Percentiles rank a stretch among this genome's conserved stretches.
These are phyloP conservation scores for Sclerotiophoma versabilis DNA, from an alignment of 2,329 filamentous ascomycete species.

Conservation along the genomic window DNA sequence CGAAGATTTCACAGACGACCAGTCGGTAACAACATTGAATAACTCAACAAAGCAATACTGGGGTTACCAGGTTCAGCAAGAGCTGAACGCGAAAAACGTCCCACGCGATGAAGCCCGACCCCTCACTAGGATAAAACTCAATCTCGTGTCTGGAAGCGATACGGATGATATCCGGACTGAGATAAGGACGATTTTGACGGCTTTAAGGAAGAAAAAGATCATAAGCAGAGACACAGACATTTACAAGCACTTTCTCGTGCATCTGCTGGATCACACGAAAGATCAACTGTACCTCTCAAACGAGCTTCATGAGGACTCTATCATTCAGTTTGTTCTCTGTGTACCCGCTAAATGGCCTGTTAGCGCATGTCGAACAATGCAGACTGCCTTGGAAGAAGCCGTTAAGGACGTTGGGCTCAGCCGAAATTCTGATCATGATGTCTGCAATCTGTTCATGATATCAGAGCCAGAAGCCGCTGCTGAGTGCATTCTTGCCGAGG, in stretches of 20 bases:
- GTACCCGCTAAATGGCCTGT: not conserved
- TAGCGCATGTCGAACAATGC: not conserved
- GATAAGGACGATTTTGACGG: not conserved
- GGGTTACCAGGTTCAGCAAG: not conserved
- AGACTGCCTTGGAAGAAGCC: not conserved
- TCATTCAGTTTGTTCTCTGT: not conserved
- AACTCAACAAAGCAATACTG: not conserved
- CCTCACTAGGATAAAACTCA: not conserved
- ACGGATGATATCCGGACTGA: not conserved
- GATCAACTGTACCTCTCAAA: not conserved
- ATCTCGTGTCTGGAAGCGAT: not conserved
- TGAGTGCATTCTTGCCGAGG: conserved; percentile 23
- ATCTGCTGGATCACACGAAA: not conserved
- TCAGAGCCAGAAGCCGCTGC: conserved; percentile 34
- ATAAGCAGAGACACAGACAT: not conserved
- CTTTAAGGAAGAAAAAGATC: not conserved
- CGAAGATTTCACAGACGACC: too few species aligned
- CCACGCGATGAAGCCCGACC: not conserved
- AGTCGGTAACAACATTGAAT: too few species aligned
- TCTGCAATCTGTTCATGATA: conserved; percentile 29
- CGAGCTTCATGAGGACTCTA: not conserved
- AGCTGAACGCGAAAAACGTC: not conserved
- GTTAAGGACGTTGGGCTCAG: not conserved
- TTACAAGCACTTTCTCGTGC: not conserved
- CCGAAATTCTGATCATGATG: not conserved